phyloP scores from a whole-genome alignment of 225 moss, liverwort and hornwort species.

The Thuidium tamariscinum region DNA sequence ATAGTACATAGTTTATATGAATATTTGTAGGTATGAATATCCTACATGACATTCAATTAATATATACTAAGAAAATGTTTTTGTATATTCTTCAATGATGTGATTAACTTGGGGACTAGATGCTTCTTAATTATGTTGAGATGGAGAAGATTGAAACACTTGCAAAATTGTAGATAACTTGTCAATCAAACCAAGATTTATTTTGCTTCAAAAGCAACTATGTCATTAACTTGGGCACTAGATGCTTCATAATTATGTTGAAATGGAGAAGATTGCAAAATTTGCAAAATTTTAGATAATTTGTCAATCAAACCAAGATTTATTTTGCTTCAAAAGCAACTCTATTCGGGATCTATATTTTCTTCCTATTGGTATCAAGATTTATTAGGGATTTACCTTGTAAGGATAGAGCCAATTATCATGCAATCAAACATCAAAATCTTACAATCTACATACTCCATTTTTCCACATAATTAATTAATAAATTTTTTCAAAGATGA shows the following conservation, averaged over 20 bases:
- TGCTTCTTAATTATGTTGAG: background rate
- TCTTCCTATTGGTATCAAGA: no score
- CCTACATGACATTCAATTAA: background rate
- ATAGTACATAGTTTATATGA: background rate
- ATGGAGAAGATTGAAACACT: background rate
- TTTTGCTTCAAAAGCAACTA: no score
- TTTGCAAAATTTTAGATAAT: background rate
- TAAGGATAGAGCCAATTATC: no score
- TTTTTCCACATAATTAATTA: background rate
- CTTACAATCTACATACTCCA: background rate
- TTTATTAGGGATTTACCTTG: fast-evolving
- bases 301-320: background rate
- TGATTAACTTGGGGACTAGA: background rate
- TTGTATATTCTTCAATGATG: background rate
- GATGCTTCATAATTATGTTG: background rate
- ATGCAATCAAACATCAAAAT: background rate
- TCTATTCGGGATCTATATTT: no score
- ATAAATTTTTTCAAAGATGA: no score
- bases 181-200: background rate
- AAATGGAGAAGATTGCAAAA: background rate
- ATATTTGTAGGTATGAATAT: background rate
- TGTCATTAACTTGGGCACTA: background rate
- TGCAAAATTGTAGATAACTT: background rate
- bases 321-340: no score
- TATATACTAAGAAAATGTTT: background rate